Evolutionary conservation across 1,284 basidiomycete genomes (phyloP), one percentile per base, ranked within the genome.

Genomic region (Marasmius sp.): DNA sequence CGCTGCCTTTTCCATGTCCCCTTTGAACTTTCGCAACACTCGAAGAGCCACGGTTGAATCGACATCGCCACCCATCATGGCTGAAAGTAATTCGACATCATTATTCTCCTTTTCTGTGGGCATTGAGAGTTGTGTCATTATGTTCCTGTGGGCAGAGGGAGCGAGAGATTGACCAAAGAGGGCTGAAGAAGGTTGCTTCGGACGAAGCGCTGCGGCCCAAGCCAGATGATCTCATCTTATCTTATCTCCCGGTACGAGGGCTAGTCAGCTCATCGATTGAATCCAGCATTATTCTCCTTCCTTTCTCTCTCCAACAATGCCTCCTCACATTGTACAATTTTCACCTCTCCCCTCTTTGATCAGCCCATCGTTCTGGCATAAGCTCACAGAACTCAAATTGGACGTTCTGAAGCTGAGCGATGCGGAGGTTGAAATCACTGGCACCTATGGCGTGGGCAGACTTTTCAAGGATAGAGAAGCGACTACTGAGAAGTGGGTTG

Each of bases 291-390:
- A 27, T 27, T 27, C 27, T 5, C 27, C 27, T 27, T 27, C 27
- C 27, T 27, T 27, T 27, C 27, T 27, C 27, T 27, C 27, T 27
- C 27, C 27, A 27, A 5, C 27, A 27, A 27, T 27, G 27, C 27
- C 27, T 27, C 27, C 27, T 27, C 27, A 27, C 2, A 82, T 91
- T 69, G 81, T 97, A 34, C 94, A 97, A 74, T 98, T 98, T 71
- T 82, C 89, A 36, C 95, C 95, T 0, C 88, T 98, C 67, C 82
- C 88, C 7, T 95, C 95, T 0, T 83, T 92, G 57, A 92, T 97
- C 3, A 88, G 95, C 65, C 95, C 97, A 0, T 83, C 88, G 2
- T 96, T 98, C 75, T 99, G 97, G 97, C 92, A 97, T 65, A 86
- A 91, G 57, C 87, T 99, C 47, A 92, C 94, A 0, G 79, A 85